Conservation (phyloP, 2,329 filamentous ascomycete genomes). For the Pseudogymnoascus sp. region DNA sequence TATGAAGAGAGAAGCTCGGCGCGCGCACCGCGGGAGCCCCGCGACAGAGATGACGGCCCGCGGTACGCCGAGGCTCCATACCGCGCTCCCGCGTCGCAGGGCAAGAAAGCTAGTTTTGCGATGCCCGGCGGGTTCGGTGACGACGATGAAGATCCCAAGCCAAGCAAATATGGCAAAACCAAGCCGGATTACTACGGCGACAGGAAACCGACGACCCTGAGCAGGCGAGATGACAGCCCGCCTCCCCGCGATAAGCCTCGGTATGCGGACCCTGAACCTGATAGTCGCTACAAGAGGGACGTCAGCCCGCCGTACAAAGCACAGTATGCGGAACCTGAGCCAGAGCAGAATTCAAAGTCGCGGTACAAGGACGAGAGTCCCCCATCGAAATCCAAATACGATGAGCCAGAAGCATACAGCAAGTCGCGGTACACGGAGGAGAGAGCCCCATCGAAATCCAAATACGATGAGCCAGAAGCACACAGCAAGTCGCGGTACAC, state of each 20-base stretch:
- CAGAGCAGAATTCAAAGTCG: background rate
- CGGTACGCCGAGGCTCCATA: conserved; percentile 3
- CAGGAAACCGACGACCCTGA: background rate
- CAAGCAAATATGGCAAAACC: background rate
- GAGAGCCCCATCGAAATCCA: no score
- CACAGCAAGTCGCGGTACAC: background rate
- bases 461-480: no score
- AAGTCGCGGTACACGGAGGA: no score
- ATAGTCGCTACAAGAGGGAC: background rate
- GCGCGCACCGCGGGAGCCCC: background rate
- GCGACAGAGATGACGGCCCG: conserved; percentile 7
- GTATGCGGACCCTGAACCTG: background rate
- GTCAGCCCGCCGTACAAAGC: background rate
- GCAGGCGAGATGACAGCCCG: background rate
- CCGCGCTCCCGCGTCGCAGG: background rate
- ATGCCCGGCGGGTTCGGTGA: conserved; percentile 6
- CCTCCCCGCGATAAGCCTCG: conserved; percentile 3
- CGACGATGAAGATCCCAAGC: background rate
- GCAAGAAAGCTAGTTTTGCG: conserved; percentile 2
- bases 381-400: background rate
- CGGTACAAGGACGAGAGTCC: background rate
- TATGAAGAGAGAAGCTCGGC: background rate
- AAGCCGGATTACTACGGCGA: background rate
- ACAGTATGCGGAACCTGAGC: background rate
- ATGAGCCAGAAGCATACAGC: background rate